Evolutionary conservation across 2,329 filamentous ascomycete species (phyloP).

Genomic region (Karstenula rhodostoma): DNA sequence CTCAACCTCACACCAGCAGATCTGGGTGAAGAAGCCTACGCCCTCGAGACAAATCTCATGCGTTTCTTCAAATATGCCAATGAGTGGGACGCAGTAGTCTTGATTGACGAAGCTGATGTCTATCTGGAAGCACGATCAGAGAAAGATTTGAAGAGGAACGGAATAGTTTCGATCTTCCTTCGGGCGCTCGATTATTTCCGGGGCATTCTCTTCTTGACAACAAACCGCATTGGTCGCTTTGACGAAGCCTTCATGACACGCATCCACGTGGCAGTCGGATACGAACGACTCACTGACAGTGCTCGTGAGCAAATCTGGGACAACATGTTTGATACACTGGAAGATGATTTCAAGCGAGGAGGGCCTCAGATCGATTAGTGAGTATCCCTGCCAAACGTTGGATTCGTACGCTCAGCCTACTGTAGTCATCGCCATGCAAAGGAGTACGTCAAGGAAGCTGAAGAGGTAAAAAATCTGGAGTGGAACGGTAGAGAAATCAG

Average conservation of each 20-base stretch:
- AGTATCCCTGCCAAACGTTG: too few species aligned
- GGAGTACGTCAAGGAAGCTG: conserved; percentile 13
- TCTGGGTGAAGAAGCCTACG: conserved; percentile 23
- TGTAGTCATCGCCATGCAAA: conserved; percentile 2
- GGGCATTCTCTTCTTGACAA: conserved; percentile 36
- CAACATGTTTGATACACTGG: conserved; percentile 13
- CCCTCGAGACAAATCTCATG: conserved; percentile 23
- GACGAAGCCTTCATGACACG: conserved; percentile 30
- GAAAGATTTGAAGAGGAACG: conserved; percentile 42
- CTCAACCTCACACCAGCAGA: conserved; percentile 29
- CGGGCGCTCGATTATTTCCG: conserved; percentile 50
- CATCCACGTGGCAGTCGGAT: conserved; percentile 21
- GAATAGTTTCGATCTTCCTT: conserved; percentile 46
- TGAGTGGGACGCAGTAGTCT: conserved; percentile 36
- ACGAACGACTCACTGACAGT: conserved; percentile 7
- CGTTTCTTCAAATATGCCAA: conserved; percentile 25
- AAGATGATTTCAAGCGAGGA: conserved; percentile 1
- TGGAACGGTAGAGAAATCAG: conserved; percentile 39
- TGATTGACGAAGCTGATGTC: conserved; percentile 51
- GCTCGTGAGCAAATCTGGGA: conserved; percentile 20
- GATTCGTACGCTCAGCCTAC: too few species aligned
- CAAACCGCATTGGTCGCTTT: conserved; percentile 29
- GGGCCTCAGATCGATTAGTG: conserved; percentile 7
- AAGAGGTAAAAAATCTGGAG: conserved; percentile 21
- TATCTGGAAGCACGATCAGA: conserved; percentile 45